A percentile compares a stretch with the other conserved stretches of the same genome.
These are phyloP conservation scores for Alectoria sarmentosa DNA, from an alignment of 495 filamentous ascomycete species.

Conservation along the genomic window DNA sequence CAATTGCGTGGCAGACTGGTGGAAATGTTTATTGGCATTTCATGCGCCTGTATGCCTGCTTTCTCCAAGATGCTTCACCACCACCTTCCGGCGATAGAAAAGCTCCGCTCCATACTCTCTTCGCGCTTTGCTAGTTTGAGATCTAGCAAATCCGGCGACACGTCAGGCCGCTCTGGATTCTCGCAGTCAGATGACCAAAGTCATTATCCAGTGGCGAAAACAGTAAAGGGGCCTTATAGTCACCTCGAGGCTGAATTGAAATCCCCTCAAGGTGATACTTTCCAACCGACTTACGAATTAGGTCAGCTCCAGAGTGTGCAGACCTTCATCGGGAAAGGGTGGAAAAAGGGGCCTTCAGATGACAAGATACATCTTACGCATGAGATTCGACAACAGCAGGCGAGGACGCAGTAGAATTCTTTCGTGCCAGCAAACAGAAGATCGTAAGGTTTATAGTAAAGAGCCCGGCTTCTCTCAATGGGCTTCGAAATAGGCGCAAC, in stretches of 20 bases:
- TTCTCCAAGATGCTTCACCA: neutral
- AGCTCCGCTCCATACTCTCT: neutral
- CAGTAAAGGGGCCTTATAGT: neutral
- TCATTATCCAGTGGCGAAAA: neutral
- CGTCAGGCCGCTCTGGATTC: neutral
- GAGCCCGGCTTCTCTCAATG: too few relatives aligned
- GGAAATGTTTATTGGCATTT: neutral
- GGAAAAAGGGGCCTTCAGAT: neutral
- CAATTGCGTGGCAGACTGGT: neutral
- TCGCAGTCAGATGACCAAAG: neutral
- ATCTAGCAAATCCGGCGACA: neutral
- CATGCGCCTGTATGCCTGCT: neutral
- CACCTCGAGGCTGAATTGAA: neutral
- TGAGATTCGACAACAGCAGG: neutral
- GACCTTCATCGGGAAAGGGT: neutral
- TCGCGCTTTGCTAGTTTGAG: neutral
- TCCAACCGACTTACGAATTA: neutral
- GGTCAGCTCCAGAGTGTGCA: neutral
- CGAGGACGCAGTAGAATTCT: neutral
- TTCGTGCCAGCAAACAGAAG: neutral
- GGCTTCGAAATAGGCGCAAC: too few relatives aligned
- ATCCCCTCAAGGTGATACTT: neutral
- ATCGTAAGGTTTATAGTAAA: too few relatives aligned
- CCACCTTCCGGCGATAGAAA: neutral
- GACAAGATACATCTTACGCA: neutral